Evolutionary conservation across 2,329 filamentous ascomycete genomes (phyloP).

Genomic region (Chaetomium olivaceum): DNA sequence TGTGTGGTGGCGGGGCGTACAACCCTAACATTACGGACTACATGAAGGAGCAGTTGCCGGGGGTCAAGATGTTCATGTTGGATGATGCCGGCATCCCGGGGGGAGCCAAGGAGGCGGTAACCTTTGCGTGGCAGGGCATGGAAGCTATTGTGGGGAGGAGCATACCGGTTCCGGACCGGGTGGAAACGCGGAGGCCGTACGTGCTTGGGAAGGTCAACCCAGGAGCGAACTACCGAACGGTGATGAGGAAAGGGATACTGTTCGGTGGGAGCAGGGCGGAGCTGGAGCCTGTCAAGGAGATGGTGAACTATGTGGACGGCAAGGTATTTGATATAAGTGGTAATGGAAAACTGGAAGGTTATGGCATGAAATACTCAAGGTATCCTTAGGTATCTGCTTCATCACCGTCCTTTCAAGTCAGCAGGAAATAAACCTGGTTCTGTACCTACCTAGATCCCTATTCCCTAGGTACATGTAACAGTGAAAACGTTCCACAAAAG

Average conservation of each 20-base stretch:
- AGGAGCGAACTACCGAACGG: conserved; percentile 54
- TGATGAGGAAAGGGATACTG: conserved; percentile 53
- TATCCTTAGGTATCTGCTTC: too few species aligned
- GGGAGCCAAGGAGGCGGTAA: conserved; percentile 60
- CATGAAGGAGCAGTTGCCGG: conserved; percentile 51
- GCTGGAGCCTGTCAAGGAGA: conserved; percentile 49
- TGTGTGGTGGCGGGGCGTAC: conserved; percentile 60
- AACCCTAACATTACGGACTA: conserved; percentile 58
- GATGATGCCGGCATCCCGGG: conserved; percentile 58
- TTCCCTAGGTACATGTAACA: too few species aligned
- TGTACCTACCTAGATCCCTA: too few species aligned
- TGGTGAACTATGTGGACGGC: conserved; percentile 53
- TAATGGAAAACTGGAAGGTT: background rate
- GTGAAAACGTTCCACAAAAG: too few species aligned
- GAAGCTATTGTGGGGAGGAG: conserved; percentile 57
- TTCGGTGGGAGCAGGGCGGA: conserved; percentile 50
- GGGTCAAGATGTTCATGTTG: conserved; percentile 53
- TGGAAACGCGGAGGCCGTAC: conserved; percentile 53
- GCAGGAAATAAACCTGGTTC: too few species aligned
- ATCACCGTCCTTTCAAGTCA: too few species aligned
- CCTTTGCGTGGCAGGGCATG: conserved; percentile 62
- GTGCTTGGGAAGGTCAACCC: conserved; percentile 58
- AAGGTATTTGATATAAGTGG: conserved; percentile 48
- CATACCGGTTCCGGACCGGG: conserved; percentile 54
- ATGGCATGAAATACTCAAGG: too few species aligned